A percentile compares a stretch with the other conserved stretches of the same genome.
Evolutionary conservation across 108 stramenopile species (phyloP).

Genomic region (Cyclotella sp.): DNA sequence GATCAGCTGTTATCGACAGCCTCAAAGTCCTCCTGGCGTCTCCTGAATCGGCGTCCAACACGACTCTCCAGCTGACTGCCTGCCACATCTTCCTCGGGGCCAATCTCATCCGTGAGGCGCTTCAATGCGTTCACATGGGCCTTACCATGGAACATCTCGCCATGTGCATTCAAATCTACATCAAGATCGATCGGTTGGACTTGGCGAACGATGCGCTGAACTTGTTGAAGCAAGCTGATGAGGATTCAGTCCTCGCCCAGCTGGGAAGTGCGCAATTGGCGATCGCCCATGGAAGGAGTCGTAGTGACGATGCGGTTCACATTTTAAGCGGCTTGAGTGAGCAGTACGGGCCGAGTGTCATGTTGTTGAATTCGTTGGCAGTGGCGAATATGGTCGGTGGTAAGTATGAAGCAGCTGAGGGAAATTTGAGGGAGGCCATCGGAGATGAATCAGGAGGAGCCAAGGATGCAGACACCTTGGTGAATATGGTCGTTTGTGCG

Average conservation of each 20-base stretch:
- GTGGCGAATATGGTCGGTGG: conserved; percentile 90
- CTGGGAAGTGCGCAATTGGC: conserved; percentile 85
- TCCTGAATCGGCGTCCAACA: conserved; percentile 53
- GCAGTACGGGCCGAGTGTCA: conserved; percentile 91
- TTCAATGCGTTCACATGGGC: conserved; percentile 86
- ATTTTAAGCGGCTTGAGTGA: conserved; percentile 89
- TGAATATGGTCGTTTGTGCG: conserved; percentile 89
- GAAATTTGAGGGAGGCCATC: conserved; percentile 73
- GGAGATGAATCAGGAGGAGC: conserved; percentile 65
- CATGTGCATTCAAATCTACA: conserved; percentile 88
- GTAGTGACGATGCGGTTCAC: conserved; percentile 89
- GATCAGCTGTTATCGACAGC: conserved; percentile 40
- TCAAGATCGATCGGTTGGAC: conserved; percentile 95
- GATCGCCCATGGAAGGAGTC: conserved; percentile 81
- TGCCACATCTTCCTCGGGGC: conserved; percentile 85
- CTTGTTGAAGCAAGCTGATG: conserved; percentile 83
- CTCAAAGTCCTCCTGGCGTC: conserved; percentile 57
- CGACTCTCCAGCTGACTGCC: conserved; percentile 89
- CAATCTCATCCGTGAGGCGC: conserved; percentile 90
- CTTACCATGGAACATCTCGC: conserved; percentile 90
- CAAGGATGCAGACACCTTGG: conserved; percentile 85
- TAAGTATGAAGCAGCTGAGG: conserved; percentile 88
- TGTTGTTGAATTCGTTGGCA: conserved; percentile 91
- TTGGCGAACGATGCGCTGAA: conserved; percentile 79
- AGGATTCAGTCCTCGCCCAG: conserved; percentile 96